Evolutionary conservation across 805 yeast species (phyloP).

Genomic region (Candida oleophila): DNA sequence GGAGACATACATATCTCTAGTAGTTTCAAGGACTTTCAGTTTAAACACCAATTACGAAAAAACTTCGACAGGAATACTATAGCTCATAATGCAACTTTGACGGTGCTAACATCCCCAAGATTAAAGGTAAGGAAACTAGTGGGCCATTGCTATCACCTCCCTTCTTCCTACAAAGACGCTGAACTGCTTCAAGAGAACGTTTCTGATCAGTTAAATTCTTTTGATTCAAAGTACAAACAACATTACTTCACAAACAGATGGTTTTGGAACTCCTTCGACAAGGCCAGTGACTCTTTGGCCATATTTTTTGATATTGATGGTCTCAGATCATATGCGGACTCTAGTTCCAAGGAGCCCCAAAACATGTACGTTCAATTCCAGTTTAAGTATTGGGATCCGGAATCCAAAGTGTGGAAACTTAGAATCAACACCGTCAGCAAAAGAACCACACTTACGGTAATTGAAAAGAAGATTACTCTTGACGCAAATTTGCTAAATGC

Average conservation of each 20-base stretch:
- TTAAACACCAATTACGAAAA: conserved; percentile 16
- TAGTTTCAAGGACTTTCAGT: conserved; percentile 24
- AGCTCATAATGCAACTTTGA: conserved; percentile 15
- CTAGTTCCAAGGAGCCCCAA: conserved; percentile 15
- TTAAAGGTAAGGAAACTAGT: conserved; percentile 32
- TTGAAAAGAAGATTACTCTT: conserved; percentile 16
- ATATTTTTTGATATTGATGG: conserved; percentile 35
- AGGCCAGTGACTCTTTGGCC: conserved; percentile 21
- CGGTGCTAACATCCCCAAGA: conserved; percentile 29
- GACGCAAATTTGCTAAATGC: neutral
- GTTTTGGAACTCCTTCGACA: conserved; percentile 24
- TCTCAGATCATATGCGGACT: conserved; percentile 17
- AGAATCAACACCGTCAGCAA: conserved; percentile 29
- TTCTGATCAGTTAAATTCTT: conserved; percentile 30
- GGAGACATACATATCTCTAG: conserved; percentile 32
- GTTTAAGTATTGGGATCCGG: conserved; percentile 26
- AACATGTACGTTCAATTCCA: conserved; percentile 34
- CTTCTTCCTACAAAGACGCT: conserved; percentile 25
- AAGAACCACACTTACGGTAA: conserved; percentile 28
- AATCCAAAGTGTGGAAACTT: conserved; percentile 18
- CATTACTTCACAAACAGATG: conserved; percentile 39
- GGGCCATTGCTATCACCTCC: conserved; percentile 32
- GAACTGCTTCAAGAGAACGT: conserved; percentile 27
- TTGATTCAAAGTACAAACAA: conserved; percentile 30
- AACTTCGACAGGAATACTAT: neutral